These are phyloP conservation scores for Ceratobasidium sp. DNA, from an alignment of 1,284 basidiomycete genomes.

Conservation along the genomic window DNA sequence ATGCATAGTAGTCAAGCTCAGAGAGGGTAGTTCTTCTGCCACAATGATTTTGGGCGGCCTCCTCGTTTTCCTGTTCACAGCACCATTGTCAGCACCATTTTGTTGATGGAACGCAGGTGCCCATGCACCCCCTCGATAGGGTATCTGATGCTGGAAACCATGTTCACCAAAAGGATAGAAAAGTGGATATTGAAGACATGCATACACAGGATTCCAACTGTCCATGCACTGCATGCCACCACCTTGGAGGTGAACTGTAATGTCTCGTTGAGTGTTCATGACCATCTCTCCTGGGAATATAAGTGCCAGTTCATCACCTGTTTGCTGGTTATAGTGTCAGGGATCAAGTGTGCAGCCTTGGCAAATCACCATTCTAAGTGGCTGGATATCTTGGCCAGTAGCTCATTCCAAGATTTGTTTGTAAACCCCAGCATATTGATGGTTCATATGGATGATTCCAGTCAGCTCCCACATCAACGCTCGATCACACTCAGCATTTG, in stretches of 20 bases:
- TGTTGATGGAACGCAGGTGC: neutral
- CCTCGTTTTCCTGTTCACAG: neutral
- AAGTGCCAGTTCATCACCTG: slow-evolving; percentile 57
- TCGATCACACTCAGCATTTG: slow-evolving; percentile 52
- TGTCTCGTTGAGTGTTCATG: slow-evolving; percentile 52
- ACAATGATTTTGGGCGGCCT: neutral
- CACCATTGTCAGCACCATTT: slow-evolving; percentile 21
- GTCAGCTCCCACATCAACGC: slow-evolving; percentile 53
- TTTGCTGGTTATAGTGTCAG: slow-evolving; percentile 56
- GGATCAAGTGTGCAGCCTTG: slow-evolving; percentile 50
- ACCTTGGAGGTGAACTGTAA: slow-evolving; percentile 49
- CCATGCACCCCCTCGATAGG: neutral
- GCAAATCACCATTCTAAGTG: neutral
- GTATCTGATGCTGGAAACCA: slow-evolving; percentile 58
- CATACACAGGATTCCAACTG: slow-evolving; percentile 54
- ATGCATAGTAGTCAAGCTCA: slow-evolving; percentile 51
- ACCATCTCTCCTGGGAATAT: slow-evolving; percentile 54
- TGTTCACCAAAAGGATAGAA: slow-evolving; percentile 58
- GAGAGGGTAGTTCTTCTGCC: slow-evolving; percentile 19
- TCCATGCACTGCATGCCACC: too few relatives aligned
- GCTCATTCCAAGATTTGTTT: slow-evolving; percentile 55
- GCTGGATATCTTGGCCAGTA: neutral
- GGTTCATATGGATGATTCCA: slow-evolving; percentile 49
- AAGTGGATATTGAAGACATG: slow-evolving; percentile 57
- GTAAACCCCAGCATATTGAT: slow-evolving; percentile 55